Percentiles rank a stretch among this genome's conserved stretches.
Evolutionary conservation across 495 filamentous ascomycete species (phyloP).

Genomic region (Neurospora pannonica): DNA sequence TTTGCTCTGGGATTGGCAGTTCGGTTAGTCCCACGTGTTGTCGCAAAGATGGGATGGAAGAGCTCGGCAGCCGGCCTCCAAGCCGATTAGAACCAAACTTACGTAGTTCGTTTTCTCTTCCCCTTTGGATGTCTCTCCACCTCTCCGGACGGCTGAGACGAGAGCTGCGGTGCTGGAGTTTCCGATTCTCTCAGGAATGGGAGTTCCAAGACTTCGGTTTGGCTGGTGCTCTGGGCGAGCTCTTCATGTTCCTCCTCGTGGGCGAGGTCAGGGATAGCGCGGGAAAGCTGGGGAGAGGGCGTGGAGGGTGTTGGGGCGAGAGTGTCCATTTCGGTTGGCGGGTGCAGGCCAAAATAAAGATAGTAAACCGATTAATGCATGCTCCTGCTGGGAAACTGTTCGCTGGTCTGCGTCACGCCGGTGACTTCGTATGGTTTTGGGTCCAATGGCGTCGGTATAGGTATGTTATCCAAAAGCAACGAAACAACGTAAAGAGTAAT

Average conservation of each 20-base stretch:
- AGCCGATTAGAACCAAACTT: constrained; percentile 13
- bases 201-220: background rate
- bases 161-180: background rate
- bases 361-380: background rate
- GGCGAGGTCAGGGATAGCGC: background rate
- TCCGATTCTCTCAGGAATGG: background rate
- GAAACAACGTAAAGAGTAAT: background rate
- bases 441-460: background rate
- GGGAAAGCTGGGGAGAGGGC: background rate
- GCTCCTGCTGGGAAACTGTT: background rate
- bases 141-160: constrained; percentile 3
- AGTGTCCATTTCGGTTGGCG: background rate
- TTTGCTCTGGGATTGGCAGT: constrained; percentile 48
- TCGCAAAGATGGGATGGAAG: background rate
- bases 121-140: constrained; percentile 34
- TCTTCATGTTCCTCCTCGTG: background rate
- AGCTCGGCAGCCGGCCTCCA: background rate
- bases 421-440: background rate
- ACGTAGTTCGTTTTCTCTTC: constrained; percentile 48
- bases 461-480: background rate
- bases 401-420: background rate
- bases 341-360: background rate
- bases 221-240: background rate
- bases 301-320: background rate
- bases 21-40: constrained; percentile 9